A percentile compares a stretch with the other conserved stretches of the same genome.
Conservation (phyloP, 2,329 filamentous ascomycete species). For the Bipolaris cookei region DNA sequence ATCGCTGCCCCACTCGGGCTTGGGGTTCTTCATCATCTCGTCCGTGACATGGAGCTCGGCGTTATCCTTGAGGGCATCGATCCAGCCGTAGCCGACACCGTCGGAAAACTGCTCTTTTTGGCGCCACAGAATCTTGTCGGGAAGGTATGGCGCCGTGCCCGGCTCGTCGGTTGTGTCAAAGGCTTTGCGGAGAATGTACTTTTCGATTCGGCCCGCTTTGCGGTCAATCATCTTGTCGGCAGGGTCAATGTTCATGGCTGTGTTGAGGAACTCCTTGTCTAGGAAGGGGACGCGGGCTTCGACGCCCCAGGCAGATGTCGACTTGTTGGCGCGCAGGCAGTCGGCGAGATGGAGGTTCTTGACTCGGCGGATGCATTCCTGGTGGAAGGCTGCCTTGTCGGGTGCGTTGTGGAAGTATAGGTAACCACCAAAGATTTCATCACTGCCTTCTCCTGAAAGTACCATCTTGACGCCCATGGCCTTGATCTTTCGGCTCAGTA, state of each 20-base stretch:
- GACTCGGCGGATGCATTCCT: slow-evolving; percentile 90
- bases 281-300: slow-evolving; percentile 98
- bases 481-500: slow-evolving; percentile 98
- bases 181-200: slow-evolving; percentile 97
- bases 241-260: slow-evolving; percentile 91
- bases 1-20: slow-evolving; percentile 92
- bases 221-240: slow-evolving; percentile 85
- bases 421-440: slow-evolving; percentile 98
- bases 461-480: slow-evolving; percentile 99
- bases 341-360: slow-evolving; percentile 98
- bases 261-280: slow-evolving; percentile 95
- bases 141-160: slow-evolving; percentile 82
- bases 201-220: slow-evolving; percentile 85
- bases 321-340: slow-evolving; percentile 98
- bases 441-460: slow-evolving; percentile 91
- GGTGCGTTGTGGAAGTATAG: slow-evolving; percentile 98
- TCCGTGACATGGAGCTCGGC: slow-evolving; percentile 89
- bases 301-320: slow-evolving; percentile 95
- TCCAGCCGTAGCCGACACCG: slow-evolving; percentile 98
- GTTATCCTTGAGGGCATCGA: slow-evolving; percentile 94
- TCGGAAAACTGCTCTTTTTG: slow-evolving; percentile 99
- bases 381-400: slow-evolving; percentile 89
- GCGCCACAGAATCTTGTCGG: slow-evolving; percentile 92
- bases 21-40: slow-evolving; percentile 99
- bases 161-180: slow-evolving; percentile 94